Percentiles rank a stretch among this genome's conserved stretches.
These are phyloP conservation scores for Lycium ferocissimum DNA, from an alignment of 257 asterid species.

Conservation along the genomic window DNA sequence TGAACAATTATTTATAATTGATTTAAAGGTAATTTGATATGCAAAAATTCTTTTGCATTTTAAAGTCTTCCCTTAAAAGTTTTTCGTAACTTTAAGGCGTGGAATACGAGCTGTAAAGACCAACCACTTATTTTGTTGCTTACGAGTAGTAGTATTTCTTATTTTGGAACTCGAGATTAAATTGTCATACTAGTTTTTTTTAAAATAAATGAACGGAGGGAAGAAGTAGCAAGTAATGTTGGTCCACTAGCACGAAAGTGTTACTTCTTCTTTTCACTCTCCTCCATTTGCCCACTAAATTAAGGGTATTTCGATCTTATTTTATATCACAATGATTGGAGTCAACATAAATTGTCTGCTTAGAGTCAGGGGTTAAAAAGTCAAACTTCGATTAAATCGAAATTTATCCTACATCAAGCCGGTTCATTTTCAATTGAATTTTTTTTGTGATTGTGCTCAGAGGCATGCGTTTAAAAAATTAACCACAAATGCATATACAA, in stretches of 20 bases:
- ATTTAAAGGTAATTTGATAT: neutral
- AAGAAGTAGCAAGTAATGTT: neutral
- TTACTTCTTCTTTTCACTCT: neutral
- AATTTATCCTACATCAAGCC: constrained; percentile 8
- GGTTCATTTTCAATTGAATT: neutral
- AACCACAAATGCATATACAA: neutral
- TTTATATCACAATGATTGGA: constrained; percentile 39
- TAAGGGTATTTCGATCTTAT: constrained; percentile 26
- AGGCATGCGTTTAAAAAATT: neutral
- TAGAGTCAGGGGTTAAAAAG: constrained; percentile 30
- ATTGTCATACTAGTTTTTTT: neutral
- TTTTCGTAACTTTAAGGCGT: neutral
- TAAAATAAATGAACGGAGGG: neutral
- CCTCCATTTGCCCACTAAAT: neutral
- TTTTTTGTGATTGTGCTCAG: neutral
- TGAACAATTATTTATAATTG: neutral
- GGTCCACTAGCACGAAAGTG: constrained; percentile 13
- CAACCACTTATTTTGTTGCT: neutral
- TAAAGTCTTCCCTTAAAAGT: neutral
- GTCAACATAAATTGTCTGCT: constrained; percentile 37
- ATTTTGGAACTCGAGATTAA: neutral
- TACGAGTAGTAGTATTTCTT: neutral
- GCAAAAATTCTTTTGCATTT: neutral
- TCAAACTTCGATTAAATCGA: neutral
- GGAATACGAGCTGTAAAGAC: neutral